Evolutionary conservation across 495 filamentous ascomycete species (phyloP).

Genomic region (Penicillium lividum): DNA sequence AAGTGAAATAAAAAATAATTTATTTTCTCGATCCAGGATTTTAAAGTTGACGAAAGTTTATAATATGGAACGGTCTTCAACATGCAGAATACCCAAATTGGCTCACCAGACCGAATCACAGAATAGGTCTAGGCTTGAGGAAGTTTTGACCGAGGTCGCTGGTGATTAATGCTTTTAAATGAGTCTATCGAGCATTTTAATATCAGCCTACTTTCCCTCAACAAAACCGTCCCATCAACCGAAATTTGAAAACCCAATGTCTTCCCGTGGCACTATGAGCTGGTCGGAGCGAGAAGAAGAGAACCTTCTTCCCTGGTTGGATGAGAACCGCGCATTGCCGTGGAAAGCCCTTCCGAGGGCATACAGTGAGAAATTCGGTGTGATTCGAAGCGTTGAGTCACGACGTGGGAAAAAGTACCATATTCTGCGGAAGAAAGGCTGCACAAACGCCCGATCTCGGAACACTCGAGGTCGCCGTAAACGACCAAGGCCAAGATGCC

Average conservation of each 20-base stretch:
- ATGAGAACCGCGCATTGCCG: slow-evolving; percentile 8
- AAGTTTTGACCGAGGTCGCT: background rate
- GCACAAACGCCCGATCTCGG: background rate
- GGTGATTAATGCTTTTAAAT: background rate
- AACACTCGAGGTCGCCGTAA: background rate
- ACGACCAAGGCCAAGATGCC: background rate
- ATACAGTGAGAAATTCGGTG: slow-evolving; percentile 10
- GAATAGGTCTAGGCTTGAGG: background rate
- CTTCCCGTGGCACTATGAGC: background rate
- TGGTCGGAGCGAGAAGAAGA: slow-evolving; percentile 11
- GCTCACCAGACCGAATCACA: background rate
- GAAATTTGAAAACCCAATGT: too few relatives aligned
- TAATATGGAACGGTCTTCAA: too few relatives aligned
- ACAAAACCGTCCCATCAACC: background rate
- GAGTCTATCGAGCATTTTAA: background rate
- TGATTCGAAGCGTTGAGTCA: slow-evolving; percentile 13
- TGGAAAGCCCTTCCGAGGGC: slow-evolving; percentile 13
- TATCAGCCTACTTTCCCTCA: background rate
- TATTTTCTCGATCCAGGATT: too few relatives aligned
- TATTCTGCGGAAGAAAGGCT: slow-evolving; percentile 11
- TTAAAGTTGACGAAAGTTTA: too few relatives aligned
- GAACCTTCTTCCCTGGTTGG: slow-evolving; percentile 16
- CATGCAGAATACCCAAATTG: background rate
- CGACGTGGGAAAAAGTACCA: slow-evolving; percentile 17
- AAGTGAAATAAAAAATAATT: too few relatives aligned